These are phyloP conservation scores for Diaporthe citri DNA, from an alignment of 2,329 filamentous ascomycete genomes.

Conservation along the genomic window DNA sequence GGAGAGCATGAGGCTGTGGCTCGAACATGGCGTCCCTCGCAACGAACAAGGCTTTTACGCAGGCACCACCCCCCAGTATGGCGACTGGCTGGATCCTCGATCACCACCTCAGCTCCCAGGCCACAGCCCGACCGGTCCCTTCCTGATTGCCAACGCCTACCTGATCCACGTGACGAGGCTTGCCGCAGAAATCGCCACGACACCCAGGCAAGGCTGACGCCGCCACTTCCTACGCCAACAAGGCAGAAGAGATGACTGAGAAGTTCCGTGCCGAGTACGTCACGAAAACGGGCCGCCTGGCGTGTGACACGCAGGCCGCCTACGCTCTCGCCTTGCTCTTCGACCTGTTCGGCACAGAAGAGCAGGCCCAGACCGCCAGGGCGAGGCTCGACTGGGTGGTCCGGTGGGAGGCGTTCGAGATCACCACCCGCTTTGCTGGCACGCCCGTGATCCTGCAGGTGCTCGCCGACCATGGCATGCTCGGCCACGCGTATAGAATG, in stretches of 20 bases:
- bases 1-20: conserved; percentile 48
- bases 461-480: conserved; percentile 44
- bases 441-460: conserved; percentile 39
- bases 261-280: conserved; percentile 48
- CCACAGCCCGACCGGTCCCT: conserved; percentile 48
- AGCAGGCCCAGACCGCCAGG: background rate
- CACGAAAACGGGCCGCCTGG: conserved; percentile 40
- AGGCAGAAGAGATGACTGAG: conserved; percentile 42
- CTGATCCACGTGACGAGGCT: conserved; percentile 51
- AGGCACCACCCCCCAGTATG: conserved; percentile 48
- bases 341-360: conserved; percentile 43
- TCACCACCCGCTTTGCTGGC: conserved; percentile 39
- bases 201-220: conserved; percentile 44
- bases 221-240: conserved; percentile 41
- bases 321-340: conserved; percentile 42
- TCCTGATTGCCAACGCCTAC: conserved; percentile 54
- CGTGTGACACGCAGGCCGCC: conserved; percentile 47
- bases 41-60: conserved; percentile 51
- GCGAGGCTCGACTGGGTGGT: conserved; percentile 39
- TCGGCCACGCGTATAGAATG: conserved; percentile 59
- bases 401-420: conserved; percentile 26
- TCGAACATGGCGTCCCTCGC: conserved; percentile 47
- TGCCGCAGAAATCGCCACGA: conserved; percentile 44
- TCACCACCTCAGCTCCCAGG: conserved; percentile 51
- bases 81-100: conserved; percentile 57